These are phyloP conservation scores for Petunia secreta DNA, from an alignment of 257 asterid species.

Conservation along the genomic window DNA sequence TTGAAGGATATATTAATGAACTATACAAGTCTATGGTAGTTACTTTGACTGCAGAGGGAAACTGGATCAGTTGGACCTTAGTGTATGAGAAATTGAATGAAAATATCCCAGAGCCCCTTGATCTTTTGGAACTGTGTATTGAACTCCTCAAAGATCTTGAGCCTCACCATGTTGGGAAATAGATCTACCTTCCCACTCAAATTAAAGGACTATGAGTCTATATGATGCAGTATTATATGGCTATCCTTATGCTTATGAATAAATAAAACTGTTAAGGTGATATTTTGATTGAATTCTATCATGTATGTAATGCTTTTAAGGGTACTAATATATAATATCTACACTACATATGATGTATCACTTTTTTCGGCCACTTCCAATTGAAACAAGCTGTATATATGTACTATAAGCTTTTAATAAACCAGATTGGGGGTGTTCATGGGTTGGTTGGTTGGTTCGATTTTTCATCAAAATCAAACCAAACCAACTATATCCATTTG, in stretches of 20 bases:
- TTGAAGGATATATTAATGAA: slow-evolving; percentile 4
- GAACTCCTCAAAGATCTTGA: neutral
- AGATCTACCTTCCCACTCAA: neutral
- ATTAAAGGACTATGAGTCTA: neutral
- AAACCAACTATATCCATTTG: no score
- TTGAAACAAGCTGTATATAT: no score
- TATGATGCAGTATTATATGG: neutral
- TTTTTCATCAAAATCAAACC: no score
- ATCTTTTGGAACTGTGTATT: neutral
- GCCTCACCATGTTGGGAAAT: slow-evolving; percentile 17
- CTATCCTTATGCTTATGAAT: neutral
- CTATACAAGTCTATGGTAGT: neutral
- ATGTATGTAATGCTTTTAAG: no score
- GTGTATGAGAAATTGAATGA: slow-evolving; percentile 21
- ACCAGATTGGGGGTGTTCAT: no score
- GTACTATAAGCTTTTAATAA: no score
- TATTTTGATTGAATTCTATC: neutral
- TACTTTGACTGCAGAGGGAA: neutral
- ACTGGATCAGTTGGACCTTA: slow-evolving; percentile 3
- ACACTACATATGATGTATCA: no score
- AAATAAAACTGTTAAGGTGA: neutral
- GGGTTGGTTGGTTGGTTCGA: no score
- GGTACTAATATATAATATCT: no score
- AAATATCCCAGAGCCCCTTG: neutral
- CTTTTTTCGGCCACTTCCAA: no score